These are phyloP conservation scores for Asterochloris sp. DNA, from an alignment of 139 green algal species.

Conservation along the genomic window DNA sequence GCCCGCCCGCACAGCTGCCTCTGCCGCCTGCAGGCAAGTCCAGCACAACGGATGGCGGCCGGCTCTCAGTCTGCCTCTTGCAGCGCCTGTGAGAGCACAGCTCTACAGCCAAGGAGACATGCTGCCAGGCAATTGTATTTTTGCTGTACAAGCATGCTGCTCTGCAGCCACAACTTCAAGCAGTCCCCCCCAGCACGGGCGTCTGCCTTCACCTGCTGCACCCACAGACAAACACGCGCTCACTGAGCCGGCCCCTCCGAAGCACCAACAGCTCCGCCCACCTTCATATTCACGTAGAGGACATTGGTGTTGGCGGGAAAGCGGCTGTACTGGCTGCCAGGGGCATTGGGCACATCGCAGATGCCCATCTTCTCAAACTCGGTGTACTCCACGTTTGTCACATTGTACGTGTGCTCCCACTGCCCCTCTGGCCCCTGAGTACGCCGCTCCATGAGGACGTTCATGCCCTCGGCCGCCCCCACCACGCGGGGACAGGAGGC, in stretches of 20 bases:
- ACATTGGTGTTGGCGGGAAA: conserved; percentile 99
- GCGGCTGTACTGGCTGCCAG: conserved; percentile 34
- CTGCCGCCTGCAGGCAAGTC: conserved; percentile 31
- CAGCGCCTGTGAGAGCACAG: too few relatives aligned
- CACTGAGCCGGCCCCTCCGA: too few relatives aligned
- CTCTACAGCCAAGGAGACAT: too few relatives aligned
- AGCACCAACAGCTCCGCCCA: conserved; percentile 1
- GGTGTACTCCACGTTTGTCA: conserved; percentile 99
- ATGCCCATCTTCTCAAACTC: conserved; percentile 93
- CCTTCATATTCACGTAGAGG: conserved; percentile 81
- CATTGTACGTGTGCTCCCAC: conserved; percentile 53
- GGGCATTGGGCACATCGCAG: conserved; percentile 54
- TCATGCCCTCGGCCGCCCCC: conserved; percentile 94
- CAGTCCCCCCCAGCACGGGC: too few relatives aligned
- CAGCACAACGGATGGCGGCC: not conserved
- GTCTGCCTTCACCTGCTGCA: too few relatives aligned
- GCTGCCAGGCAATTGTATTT: too few relatives aligned
- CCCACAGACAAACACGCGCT: too few relatives aligned
- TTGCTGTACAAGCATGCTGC: not conserved
- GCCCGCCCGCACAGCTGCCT: conserved; percentile 44
- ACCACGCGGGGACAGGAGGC: conserved; percentile 89
- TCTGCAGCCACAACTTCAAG: too few relatives aligned
- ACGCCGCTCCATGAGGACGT: conserved; percentile 78
- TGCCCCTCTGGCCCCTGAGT: conserved; percentile 6
- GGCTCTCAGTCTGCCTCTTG: too few relatives aligned